Evolutionary conservation across 1,284 basidiomycete species (phyloP), one percentile per base, ranked within the genome.

Genomic region (Cryptococcus sp.): DNA sequence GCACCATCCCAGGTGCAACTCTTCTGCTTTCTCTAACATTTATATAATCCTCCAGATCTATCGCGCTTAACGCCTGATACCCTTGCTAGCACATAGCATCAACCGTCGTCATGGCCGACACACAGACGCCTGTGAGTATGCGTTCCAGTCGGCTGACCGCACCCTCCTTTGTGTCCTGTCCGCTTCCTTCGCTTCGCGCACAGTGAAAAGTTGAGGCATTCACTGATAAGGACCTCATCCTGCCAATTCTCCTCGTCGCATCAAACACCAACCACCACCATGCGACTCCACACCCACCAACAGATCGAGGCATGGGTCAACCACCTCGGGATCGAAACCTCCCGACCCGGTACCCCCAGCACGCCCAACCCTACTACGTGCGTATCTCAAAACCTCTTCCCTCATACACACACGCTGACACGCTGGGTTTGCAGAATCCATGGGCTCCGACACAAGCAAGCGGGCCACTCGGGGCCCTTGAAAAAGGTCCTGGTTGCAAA

Each of bases 401-500:
- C 23, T 25, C 23, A 17, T 40, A 27, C 38, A 53, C 42, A 16
- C 43, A 43, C 38, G 25, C 45, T 35, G 20, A 23, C 35, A n/a
- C 16, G 3, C 58, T 58, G 41, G 57, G 39, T 23, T 7, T 87
- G 88, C 77, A 93, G 88, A 65, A 94, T 96, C 72, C 86, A 91
- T 77, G 89, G 89, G 41, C 89, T 96, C 84, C 86, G 93, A 68
- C 86, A 91, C 72, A 94, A 92, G 82, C 85, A 90, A 52, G 93
- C 93, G 5, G 93, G 93, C 40, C 91, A 93, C 78, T 85, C 86
- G 63, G 92, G 93, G 11, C 92, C 91, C 5, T 82, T 95, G 68
- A 93, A 91, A 58, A 94, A 94, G 83, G 89, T 94, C 74, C 85
- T 94, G 38, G 93, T 98, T 67, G 94, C 94, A 60, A 97, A 97